Evolutionary conservation across 2,329 filamentous ascomycete species (phyloP).

Genomic region (Bipolaris victoriae): DNA sequence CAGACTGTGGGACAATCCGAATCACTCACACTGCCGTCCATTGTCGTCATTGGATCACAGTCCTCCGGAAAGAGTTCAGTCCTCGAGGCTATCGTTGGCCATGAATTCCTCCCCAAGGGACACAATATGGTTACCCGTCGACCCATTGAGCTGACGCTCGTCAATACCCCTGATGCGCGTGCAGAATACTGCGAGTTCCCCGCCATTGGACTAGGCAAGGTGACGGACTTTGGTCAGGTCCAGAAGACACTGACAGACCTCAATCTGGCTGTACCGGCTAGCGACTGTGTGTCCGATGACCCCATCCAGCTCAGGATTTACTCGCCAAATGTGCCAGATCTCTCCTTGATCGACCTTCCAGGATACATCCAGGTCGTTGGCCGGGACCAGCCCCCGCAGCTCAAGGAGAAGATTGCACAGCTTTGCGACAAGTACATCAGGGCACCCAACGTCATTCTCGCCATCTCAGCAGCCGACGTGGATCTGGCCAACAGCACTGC

Average conservation of each 20-base stretch:
- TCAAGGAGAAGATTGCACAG: conserved; percentile 95
- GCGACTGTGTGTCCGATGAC: conserved; percentile 93
- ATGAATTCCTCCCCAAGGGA: conserved; percentile 98
- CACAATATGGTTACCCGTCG: conserved; percentile 97
- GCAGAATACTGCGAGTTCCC: conserved; percentile 97
- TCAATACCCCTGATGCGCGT: conserved; percentile 88
- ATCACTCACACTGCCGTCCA: conserved; percentile 86
- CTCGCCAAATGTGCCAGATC: conserved; percentile 91
- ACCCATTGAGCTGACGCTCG: conserved; percentile 92
- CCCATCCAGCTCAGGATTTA: conserved; percentile 96
- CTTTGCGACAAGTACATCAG: conserved; percentile 99
- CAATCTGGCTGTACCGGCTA: conserved; percentile 88
- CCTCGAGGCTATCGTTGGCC: conserved; percentile 93
- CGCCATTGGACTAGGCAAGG: conserved; percentile 83
- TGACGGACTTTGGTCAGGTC: conserved; percentile 89
- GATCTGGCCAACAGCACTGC: conserved; percentile 97
- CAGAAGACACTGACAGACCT: conserved; percentile 94
- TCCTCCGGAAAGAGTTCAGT: conserved; percentile 99
- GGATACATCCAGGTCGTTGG: conserved; percentile 97
- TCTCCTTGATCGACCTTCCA: conserved; percentile 94
- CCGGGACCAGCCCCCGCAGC: conserved; percentile 83
- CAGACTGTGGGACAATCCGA: conserved; percentile 92
- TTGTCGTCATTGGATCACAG: conserved; percentile 98
- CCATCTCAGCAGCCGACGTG: conserved; percentile 96
- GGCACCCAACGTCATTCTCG: conserved; percentile 91